Percentiles rank a stretch among this genome's conserved stretches.
Conservation (phyloP, 129 eudicot species). For the Erigeron canadensis region DNA sequence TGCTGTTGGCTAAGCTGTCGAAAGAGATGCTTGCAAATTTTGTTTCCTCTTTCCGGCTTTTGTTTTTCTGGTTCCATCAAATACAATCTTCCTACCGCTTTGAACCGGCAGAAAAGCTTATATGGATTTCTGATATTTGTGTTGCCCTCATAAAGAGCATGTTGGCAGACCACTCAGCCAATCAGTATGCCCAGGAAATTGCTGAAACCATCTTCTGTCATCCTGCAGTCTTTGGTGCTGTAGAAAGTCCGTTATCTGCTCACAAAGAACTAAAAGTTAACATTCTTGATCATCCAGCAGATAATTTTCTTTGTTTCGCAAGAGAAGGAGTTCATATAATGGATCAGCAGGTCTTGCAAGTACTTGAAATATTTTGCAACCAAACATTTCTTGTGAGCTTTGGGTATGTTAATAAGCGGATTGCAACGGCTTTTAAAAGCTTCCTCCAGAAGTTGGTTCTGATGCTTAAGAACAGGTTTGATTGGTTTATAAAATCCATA, state of each 20-base stretch:
- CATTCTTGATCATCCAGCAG: constrained; percentile 37
- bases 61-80: constrained; percentile 68
- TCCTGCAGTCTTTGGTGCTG: constrained; percentile 54
- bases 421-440: constrained; percentile 32
- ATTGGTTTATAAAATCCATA: constrained; percentile 41
- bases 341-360: constrained; percentile 52
- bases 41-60: constrained; percentile 45
- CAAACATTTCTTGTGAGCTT: constrained; percentile 19
- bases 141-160: constrained; percentile 47
- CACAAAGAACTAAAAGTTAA: constrained; percentile 39
- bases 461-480: constrained; percentile 51
- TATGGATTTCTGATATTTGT: constrained; percentile 57
- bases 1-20: constrained; percentile 62
- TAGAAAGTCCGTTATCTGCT: constrained; percentile 49
- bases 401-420: constrained; percentile 28
- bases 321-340: constrained; percentile 50
- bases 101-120: constrained; percentile 40
- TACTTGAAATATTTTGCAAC: constrained; percentile 46
- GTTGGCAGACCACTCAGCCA: constrained; percentile 38
- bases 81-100: constrained; percentile 39
- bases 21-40: constrained; percentile 46
- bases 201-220: constrained; percentile 65
- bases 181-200: constrained; percentile 42
- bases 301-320: constrained; percentile 40
- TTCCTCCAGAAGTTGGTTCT: constrained; percentile 47